Evolutionary conservation across 2,329 filamentous ascomycete genomes (phyloP), one percentile per base, ranked within the genome.

Genomic region (Graphium sp.): DNA sequence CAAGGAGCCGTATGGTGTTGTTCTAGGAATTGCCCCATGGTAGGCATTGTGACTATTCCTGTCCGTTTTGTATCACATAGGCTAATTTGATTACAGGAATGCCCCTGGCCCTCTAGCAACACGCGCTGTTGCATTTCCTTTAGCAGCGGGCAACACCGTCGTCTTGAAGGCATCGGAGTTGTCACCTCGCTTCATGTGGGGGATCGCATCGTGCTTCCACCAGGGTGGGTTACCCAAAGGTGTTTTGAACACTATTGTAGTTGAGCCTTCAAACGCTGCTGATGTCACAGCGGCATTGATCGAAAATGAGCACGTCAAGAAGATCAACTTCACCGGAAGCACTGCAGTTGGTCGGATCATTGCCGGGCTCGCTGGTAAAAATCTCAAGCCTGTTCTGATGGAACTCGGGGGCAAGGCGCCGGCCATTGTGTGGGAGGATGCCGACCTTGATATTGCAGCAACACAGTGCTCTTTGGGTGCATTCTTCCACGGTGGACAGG

Each of bases 291-390:
- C 61, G 17, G 56, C 68, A 2, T 49, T 89, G 18, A 79, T 91
- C 37, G 63, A 68, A 26, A 60, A 79, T 41, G 66, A 67, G 0
- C 56, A 59, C 0, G 55, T 91, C 32, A 76, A 72, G 46, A 91
- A 91, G 55, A 62, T 92, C 46, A 89, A 83, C 53, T 92, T 91
- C 50, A 92, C 83, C 0, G 83, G 83, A 19, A 78, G 69, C 41
- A 84, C 81, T 0, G 48, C 49, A 0, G 74, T 89, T 1, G 83
- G 83, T 1, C 64, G 70, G 18, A 75, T 83, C 43, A 71, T 92
- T 32, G 77, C 70, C 7, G 58, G 61, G 13, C 60, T 68, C 7
- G 78, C 78, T 0, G 83, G 77, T 17, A 68, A 77, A 44, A 55
- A 77, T 40, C 58, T 89, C 22, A 92, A 92, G 58, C 82, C 81